These are phyloP conservation scores for Hypericum perforatum DNA, from an alignment of 345 rosid genomes.

Conservation along the genomic window DNA sequence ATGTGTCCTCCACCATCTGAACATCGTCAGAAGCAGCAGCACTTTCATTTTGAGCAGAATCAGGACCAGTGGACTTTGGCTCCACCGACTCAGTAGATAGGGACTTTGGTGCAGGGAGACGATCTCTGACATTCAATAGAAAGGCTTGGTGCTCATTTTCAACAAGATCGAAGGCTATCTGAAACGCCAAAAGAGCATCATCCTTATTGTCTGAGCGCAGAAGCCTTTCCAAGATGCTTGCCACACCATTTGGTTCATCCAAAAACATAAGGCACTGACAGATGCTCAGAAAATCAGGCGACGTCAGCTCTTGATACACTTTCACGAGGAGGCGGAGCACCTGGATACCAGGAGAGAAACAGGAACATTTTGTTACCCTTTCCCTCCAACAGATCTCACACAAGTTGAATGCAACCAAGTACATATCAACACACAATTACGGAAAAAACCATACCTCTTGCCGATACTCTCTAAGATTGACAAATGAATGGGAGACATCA, in stretches of 20 bases:
- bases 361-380: background rate
- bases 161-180: conserved; percentile 91
- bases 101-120: conserved; percentile 59
- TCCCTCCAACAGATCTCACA: background rate
- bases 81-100: conserved; percentile 42
- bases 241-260: conserved; percentile 83
- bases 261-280: conserved; percentile 98
- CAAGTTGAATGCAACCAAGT: background rate
- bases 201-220: conserved; percentile 73
- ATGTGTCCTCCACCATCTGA: conserved; percentile 71
- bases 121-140: conserved; percentile 83
- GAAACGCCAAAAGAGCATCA: conserved; percentile 80
- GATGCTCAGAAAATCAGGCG: conserved; percentile 90
- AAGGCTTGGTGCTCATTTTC: conserved; percentile 99
- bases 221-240: conserved; percentile 86
- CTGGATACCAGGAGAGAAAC: conserved; percentile 30
- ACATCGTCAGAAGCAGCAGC: conserved; percentile 52
- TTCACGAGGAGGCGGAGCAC: conserved; percentile 85
- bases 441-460: conserved; percentile 47
- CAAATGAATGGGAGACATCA: conserved; percentile 76
- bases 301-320: conserved; percentile 77
- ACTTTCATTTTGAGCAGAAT: conserved; percentile 42
- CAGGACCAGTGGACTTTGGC: conserved; percentile 34
- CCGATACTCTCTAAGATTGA: conserved; percentile 86
- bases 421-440: background rate